Base-by-base conservation (phyloP, 345 rosid species). In the Citrus sp. region DNA sequence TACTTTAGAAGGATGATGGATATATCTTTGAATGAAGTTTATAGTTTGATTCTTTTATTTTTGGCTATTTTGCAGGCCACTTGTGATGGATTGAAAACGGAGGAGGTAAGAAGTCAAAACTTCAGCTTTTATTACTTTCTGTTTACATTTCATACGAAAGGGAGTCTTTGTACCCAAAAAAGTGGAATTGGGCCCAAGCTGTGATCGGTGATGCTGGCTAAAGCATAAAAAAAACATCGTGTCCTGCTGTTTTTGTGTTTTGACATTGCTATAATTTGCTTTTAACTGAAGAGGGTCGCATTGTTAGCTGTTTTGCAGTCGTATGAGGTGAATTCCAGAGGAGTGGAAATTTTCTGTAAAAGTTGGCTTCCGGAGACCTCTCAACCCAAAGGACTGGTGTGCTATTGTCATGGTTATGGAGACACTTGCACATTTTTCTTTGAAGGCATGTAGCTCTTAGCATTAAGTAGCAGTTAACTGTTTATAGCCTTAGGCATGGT, bases 391-490 rank as follows among this genome's bases (percentile, higher is more conserved):
- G 99, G 97, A 76, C 77, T 90, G 78, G 88, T 97, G 81, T 97
- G 87, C 78, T 89, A 71, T 82, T 97, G 99, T 81, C 98, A 97
- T 85, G 99, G 98, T 80, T 97, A 97, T 83, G 99, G 92, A 81
- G 99, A 97, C 86, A 93, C 95, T 72, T 94, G 98, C 89, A 90
- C 99, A 2, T 97, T 97, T 85, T 94, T 94, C 88, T 88, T 81
- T 62, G 98, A 97, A 97, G 99, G 99, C 81, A 87, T 77, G 88
- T 85, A 65, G 77, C 63, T 78, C 30, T 59, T 70, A 60, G 62
- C 68, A 51, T 62, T 60, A 42, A 79, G 58, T 30, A 70, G 70
- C 40, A 9, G 67, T 83, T 65, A 60, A 28, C 4, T 19, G 34
- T 46, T 64, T 82, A 60, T 40, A 49, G 63, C 67, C n/a, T 77